phyloP scores from a whole-genome alignment of 23 red algal species.

The Gracilaria gracilis region DNA sequence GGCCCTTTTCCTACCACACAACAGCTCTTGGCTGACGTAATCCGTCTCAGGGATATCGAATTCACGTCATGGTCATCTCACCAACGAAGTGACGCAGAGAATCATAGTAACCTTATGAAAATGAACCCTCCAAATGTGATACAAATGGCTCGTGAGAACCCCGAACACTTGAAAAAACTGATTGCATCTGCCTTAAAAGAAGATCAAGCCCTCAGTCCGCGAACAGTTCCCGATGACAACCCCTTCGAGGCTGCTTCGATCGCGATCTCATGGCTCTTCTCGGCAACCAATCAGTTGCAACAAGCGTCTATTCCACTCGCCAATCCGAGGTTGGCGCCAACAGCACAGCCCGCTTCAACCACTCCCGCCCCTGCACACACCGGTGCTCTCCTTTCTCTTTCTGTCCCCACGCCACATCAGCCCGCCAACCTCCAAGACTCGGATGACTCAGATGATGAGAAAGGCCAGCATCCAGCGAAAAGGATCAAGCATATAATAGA shows the following conservation, averaged over 20 bases:
- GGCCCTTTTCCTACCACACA: not conserved
- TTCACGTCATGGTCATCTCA: not conserved
- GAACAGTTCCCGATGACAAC: not conserved
- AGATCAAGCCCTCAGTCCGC: not conserved
- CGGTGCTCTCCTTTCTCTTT: too few relatives aligned
- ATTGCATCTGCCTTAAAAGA: not conserved
- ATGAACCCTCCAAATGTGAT: not conserved
- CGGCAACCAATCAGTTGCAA: not conserved
- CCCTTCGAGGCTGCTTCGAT: not conserved
- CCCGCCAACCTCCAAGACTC: too few relatives aligned
- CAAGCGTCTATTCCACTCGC: not conserved
- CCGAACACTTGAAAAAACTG: not conserved
- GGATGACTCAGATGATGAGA: too few relatives aligned
- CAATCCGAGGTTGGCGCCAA: too few relatives aligned
- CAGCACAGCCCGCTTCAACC: too few relatives aligned
- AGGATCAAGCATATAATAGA: too few relatives aligned
- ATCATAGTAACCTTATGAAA: not conserved
- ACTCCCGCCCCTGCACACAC: too few relatives aligned
- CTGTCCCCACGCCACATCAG: too few relatives aligned
- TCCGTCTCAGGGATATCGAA: not conserved
- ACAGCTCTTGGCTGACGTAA: not conserved
- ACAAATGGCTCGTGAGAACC: not conserved
- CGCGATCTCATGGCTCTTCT: not conserved
- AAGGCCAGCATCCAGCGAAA: too few relatives aligned
- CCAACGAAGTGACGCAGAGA: not conserved